These are phyloP conservation scores for Moniliophthora roreri DNA, from an alignment of 1,284 basidiomycete species.

Conservation along the genomic window DNA sequence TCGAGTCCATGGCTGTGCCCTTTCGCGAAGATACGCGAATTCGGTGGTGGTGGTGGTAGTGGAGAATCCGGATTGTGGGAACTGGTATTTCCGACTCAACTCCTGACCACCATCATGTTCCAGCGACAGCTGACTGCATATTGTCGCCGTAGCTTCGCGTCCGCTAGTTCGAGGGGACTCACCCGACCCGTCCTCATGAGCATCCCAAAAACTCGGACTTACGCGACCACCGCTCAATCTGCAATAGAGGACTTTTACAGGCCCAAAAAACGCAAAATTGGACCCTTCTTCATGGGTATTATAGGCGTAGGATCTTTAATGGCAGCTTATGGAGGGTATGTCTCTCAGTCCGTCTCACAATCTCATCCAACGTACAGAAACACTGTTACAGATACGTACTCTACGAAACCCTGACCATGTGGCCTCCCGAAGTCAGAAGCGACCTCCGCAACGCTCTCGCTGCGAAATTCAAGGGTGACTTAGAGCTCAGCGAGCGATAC, in stretches of 20 bases:
- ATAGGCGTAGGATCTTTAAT: conserved; percentile 48
- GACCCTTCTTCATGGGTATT: conserved; percentile 37
- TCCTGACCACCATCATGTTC: no score
- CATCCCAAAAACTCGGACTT: no score
- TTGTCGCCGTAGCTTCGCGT: no score
- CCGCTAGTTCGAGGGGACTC: no score
- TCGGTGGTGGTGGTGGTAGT: no score
- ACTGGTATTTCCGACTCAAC: no score
- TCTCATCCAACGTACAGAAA: conserved; percentile 2
- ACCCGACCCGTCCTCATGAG: no score
- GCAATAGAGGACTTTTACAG: conserved; percentile 1
- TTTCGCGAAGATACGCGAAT: background rate
- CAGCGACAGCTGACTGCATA: no score
- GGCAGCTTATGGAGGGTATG: conserved; percentile 57
- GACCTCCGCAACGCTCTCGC: conserved; percentile 67
- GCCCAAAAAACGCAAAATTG: background rate
- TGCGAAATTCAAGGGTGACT: conserved; percentile 61
- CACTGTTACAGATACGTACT: conserved; percentile 51
- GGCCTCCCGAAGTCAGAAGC: conserved; percentile 61
- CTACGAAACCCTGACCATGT: conserved; percentile 60
- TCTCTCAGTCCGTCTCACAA: conserved; percentile 16
- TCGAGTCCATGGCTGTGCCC: background rate
- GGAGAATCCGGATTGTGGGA: no score
- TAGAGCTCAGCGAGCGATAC: conserved; percentile 52
- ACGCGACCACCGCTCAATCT: background rate